phyloP scores from a whole-genome alignment of 495 filamentous ascomycete genomes.

The Neurospora sp. region DNA sequence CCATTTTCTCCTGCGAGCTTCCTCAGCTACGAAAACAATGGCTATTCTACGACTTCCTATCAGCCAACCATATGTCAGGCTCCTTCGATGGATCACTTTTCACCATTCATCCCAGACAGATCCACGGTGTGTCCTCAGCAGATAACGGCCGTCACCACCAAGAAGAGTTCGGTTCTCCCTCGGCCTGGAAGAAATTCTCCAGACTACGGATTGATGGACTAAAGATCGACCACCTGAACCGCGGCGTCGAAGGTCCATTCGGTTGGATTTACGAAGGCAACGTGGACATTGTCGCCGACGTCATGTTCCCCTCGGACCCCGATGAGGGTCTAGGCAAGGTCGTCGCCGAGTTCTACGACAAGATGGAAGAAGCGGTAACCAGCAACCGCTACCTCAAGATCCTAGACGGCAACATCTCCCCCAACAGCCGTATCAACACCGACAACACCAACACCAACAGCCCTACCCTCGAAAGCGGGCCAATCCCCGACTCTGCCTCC shows the following conservation, averaged over 20 bases:
- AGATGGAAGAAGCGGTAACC: conserved; percentile 83
- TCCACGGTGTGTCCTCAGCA: conserved; percentile 51
- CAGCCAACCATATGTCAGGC: conserved; percentile 90
- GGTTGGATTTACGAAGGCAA: conserved; percentile 96
- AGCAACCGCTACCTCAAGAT: conserved; percentile 51
- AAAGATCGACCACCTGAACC: conserved; percentile 92
- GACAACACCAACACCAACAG: conserved; percentile 8
- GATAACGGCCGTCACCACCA: conserved; percentile 37
- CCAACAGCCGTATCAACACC: conserved; percentile 15
- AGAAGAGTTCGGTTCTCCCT: conserved; percentile 33
- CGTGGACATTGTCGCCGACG: conserved; percentile 92
- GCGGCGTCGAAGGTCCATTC: conserved; percentile 87
- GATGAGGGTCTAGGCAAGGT: conserved; percentile 85
- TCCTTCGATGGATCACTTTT: conserved; percentile 94
- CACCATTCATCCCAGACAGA: conserved; percentile 90
- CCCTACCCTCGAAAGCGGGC: conserved; percentile 4
- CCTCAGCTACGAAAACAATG: conserved; percentile 90
- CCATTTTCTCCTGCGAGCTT: conserved; percentile 90
- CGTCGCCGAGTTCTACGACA: conserved; percentile 88
- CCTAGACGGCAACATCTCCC: conserved; percentile 25
- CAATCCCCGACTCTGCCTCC: neutral
- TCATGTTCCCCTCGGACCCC: conserved; percentile 80
- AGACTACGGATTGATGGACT: conserved; percentile 84
- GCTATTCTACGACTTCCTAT: conserved; percentile 95
- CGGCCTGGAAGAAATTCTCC: conserved; percentile 85